Conservation (phyloP, 345 rosid species). For the Carallia pectinifolia region DNA sequence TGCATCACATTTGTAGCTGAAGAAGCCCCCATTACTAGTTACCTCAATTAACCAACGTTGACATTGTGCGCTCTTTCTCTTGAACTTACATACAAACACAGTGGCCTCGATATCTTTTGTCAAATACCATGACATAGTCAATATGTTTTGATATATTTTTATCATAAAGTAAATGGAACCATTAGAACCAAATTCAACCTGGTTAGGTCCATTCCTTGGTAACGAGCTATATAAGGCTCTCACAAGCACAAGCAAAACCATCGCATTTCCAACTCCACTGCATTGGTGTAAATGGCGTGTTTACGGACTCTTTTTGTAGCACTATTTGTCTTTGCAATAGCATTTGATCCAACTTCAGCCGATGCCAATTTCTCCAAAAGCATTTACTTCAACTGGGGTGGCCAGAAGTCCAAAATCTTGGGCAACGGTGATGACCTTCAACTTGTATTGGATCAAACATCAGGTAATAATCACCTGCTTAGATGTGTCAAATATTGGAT, state of each 20-base stretch:
- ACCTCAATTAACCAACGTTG: neutral
- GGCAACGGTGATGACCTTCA: conserved; percentile 43
- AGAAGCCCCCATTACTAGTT: no score
- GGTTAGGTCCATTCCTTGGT: neutral
- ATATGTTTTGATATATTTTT: neutral
- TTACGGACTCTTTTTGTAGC: conserved; percentile 22
- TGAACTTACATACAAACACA: neutral
- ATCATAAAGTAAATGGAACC: no score
- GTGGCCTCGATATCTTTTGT: neutral
- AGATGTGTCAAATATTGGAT: neutral
- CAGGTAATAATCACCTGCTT: conserved; percentile 32
- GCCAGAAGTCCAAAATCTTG: conserved; percentile 32
- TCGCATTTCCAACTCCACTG: conserved; percentile 18
- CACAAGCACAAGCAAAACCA: conserved; percentile 9
- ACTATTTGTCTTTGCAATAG: conserved; percentile 31
- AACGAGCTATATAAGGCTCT: neutral
- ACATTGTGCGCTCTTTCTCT: neutral
- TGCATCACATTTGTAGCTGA: no score
- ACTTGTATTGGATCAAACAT: conserved; percentile 57
- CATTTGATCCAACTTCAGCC: conserved; percentile 36
- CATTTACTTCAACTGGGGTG: conserved; percentile 65
- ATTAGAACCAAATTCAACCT: neutral
- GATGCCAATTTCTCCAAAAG: conserved; percentile 48
- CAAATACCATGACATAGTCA: conserved; percentile 17
- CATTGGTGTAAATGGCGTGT: conserved; percentile 38